phyloP scores from a whole-genome alignment of 73 alveolate genomes.

The Paramecium caudatum region DNA sequence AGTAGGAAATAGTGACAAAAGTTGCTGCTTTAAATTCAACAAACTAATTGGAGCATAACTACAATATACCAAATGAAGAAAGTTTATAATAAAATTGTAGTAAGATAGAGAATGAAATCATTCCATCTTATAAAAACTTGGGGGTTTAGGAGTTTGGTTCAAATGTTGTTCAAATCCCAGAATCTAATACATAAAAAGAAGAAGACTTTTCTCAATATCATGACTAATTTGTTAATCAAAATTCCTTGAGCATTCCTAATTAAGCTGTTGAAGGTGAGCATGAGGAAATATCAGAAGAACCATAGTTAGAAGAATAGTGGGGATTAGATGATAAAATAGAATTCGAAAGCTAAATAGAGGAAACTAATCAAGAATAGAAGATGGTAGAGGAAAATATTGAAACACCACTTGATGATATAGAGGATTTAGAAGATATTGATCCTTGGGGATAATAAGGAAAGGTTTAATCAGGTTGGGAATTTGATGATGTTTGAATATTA shows the following conservation, averaged over 20 bases:
- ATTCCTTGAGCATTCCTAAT: no score
- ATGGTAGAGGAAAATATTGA: neutral
- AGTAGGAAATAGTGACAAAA: neutral
- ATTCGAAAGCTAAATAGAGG: no score
- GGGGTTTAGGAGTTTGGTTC: conserved; percentile 9
- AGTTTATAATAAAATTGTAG: neutral
- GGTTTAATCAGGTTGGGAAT: conserved; percentile 51
- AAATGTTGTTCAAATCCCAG: no score
- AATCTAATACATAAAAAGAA: no score
- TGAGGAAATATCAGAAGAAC: neutral
- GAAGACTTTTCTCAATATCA: no score
- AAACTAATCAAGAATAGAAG: neutral
- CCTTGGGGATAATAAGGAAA: neutral
- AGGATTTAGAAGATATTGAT: conserved; percentile 22
- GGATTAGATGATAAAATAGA: neutral
- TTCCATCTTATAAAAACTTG: neutral
- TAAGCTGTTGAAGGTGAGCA: no score
- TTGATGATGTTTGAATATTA: conserved; percentile 38
- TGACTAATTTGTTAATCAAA: no score
- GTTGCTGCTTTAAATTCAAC: neutral
- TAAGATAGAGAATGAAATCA: neutral
- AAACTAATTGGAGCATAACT: neutral
- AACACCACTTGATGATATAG: neutral
- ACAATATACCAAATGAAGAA: neutral
- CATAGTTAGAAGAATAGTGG: conserved; percentile 11